Evolutionary conservation across 352 stramenopile genomes (phyloP), one percentile per base, ranked within the genome.

Genomic region (Phytopythium kandeliae): DNA sequence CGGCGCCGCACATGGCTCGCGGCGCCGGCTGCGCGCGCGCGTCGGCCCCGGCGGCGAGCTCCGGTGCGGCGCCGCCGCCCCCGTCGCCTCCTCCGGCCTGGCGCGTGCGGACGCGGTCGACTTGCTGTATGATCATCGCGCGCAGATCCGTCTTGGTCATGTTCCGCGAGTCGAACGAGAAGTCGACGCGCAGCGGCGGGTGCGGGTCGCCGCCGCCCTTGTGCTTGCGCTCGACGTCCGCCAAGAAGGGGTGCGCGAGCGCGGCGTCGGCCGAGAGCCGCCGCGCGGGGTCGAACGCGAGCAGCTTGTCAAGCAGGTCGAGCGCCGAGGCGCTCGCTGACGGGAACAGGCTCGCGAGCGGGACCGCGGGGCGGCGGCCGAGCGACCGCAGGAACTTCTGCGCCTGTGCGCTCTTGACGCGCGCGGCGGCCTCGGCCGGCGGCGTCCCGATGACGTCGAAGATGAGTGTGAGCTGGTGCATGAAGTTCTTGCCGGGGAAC

Each of bases 401-500:
- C 2, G 80, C 80, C 46, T 92, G 78, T 0, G 75, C 65, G 31
- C 80, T 92, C 51, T 92, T 85, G 48, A 92, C 85, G 37, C 65
- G 63, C 2, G 58, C 58, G 2, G 71, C 65, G 0, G 67, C 62
- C 15, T 86, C 74, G 2, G 48, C 13, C n/a, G 70, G 48, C 26
- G 80, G 80, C 7, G 78, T 74, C 21, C 78, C 78, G 16, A 92
- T 73, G 8, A 92, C 72, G 24, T 92, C 74, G 24, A 89, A 92
- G 49, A 92, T 89, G 21, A 89, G 56, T 2, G 74, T 73, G 35
- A 92, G 70, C 63, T 92, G 80, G 36, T 92, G 78, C 36, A 92
- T 54, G 43, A 89, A 92, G 51, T 92, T 89, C 43, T 89, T 92
- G 0, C 78, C 78, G 0, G 78, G 78, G 42, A 91, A 91, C 1